phyloP scores from a whole-genome alignment of 2,329 filamentous ascomycete genomes.

The Metarhizium rileyi region DNA sequence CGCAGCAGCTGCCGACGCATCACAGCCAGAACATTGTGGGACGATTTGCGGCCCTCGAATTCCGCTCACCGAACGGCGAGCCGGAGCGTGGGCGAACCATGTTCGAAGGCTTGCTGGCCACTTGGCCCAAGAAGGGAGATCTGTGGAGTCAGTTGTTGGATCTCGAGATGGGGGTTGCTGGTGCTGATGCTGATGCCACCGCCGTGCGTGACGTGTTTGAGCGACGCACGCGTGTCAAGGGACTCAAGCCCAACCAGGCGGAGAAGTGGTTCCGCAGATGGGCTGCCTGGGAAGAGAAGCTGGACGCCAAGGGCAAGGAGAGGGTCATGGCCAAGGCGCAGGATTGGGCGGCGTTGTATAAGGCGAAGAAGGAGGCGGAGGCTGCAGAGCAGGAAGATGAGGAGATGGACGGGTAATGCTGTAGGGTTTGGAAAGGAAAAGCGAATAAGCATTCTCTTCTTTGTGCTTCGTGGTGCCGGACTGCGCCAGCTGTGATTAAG shows the following conservation, averaged over 20 bases:
- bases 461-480: conserved; percentile 5
- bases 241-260: conserved; percentile 72
- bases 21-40: conserved; percentile 61
- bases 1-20: conserved; percentile 65
- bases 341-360: conserved; percentile 53
- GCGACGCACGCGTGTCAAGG: conserved; percentile 58
- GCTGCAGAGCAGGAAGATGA: conserved; percentile 24
- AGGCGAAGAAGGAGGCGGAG: conserved; percentile 33
- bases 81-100: conserved; percentile 88
- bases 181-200: conserved; percentile 42
- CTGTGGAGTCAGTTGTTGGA: conserved; percentile 90
- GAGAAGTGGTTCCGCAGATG: conserved; percentile 87
- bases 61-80: conserved; percentile 71
- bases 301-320: conserved; percentile 57
- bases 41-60: conserved; percentile 88
- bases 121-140: conserved; percentile 82
- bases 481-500: not conserved
- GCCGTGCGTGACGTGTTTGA: conserved; percentile 72
- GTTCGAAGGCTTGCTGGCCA: conserved; percentile 77
- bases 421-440: not conserved
- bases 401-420: conserved; percentile 13
- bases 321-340: conserved; percentile 61
- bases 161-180: conserved; percentile 60
- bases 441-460: not conserved
- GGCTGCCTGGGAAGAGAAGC: conserved; percentile 75